Evolutionary conservation across 345 rosid genomes (phyloP), one percentile per base, ranked within the genome.

Genomic region (Durio zibethinus): DNA sequence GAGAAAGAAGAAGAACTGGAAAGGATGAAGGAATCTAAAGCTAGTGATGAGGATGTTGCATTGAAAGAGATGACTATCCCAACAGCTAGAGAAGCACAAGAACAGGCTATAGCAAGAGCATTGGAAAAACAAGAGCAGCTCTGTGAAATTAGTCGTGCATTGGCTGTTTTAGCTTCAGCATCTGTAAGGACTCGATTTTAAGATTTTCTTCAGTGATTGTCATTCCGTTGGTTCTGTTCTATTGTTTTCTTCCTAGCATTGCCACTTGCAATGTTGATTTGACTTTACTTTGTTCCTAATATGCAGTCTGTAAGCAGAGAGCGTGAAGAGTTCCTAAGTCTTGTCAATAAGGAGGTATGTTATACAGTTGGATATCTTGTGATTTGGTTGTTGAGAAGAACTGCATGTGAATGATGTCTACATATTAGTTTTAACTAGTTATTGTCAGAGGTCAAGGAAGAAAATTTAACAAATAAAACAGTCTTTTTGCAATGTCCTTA

Each of bases 151-250:
- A 93, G 98, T 85, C 91, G 77, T 73, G 98, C 99, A 66, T 74
- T 93, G 85, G 95, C 98, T 53, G 87, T 93, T 81, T 84, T 94
- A 73, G 97, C 97, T 86, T 91, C 97, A 18, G 98, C 98, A 76
- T 94, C 98, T 75, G 97, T 93, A 87, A 89, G 93, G 50, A 82
- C 77, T 67, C 16, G 18, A 63, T 77, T 16, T 61, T 31, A 10
- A 72, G 50, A 21, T 20, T 62, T 75, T 77, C 31, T 10, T 61
- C 11, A 29, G 40, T 45, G 36, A 27, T 40, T 21, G 18, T 42
- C 67, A 60, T 27, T 61, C 25, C 29, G 0, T 59, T 27, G 38
- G 23, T 62, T 60, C 20, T 18, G 4, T 42, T 52, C 66, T 57
- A 16, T 42, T 64, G 52, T 38, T 62, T 43, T 63, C 47, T 68